Conservation (phyloP, 306 rosid species). For the Sesbania bispinosa region DNA sequence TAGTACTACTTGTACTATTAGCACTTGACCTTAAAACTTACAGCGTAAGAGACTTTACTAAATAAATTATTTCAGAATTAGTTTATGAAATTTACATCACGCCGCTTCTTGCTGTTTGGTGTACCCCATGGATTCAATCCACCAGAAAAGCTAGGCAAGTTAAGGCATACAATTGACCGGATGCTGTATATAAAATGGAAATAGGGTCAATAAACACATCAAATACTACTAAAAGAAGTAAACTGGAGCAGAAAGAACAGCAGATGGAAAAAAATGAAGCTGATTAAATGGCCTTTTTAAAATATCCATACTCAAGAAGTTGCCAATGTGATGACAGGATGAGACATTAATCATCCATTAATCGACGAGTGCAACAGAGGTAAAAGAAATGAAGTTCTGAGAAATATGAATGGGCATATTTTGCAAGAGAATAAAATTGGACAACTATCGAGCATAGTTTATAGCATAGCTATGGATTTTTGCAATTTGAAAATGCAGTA, state of each 20-base stretch:
- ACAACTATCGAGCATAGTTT: not conserved
- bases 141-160: constrained; percentile 98
- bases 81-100: constrained; percentile 44
- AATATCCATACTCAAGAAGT: constrained; percentile 10
- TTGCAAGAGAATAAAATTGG: not conserved
- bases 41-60: not conserved
- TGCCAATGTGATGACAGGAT: not conserved
- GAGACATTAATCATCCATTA: not conserved
- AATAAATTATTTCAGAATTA: not conserved
- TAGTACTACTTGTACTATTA: not conserved
- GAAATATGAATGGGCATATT: not conserved
- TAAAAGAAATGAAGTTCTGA: not conserved
- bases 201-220: constrained; percentile 13
- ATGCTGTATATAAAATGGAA: constrained; percentile 52
- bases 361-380: constrained; percentile 6
- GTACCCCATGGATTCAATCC: constrained; percentile 98
- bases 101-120: constrained; percentile 43
- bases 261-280: not conserved
- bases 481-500: not conserved
- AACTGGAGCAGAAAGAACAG: not conserved
- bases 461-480: not conserved
- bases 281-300: not conserved
- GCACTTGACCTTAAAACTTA: not conserved
- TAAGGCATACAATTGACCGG: constrained; percentile 87
- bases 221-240: constrained; percentile 6